Evolutionary conservation across 768 basidiomycete genomes (phyloP), one percentile per base, ranked within the genome.

Genomic region (Boletellus emodensis): DNA sequence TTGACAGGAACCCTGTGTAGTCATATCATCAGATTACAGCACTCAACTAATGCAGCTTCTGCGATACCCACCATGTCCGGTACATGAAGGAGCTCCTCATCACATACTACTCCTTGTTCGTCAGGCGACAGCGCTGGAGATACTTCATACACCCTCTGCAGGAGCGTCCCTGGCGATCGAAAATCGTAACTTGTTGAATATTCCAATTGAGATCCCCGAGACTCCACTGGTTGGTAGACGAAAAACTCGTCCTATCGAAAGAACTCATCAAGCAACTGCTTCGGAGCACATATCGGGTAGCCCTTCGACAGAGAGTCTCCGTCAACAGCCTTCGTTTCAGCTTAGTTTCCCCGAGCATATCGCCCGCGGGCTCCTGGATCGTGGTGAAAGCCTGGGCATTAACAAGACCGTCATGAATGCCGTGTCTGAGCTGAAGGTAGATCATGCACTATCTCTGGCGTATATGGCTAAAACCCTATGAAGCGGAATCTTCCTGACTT

Each of bases 401-500:
- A 91, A 91, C 65, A 88, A 83, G 68, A 87, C 87, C 0, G 71
- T 91, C 17, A 81, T 86, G 80, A 87, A 78, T 63, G 89, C 89
- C 0, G 84, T 92, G 3, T 80, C 84, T 6, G 90, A 90, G 66
- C 69, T 87, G 36, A 83, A 80, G 69, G 93, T 89, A 58, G 79
- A 61, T 38, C n/a, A 3, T 33, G 41, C 32, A 46, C 30, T 18
- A 11, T 6, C 34, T 35, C 9, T 2, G 26, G 36, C 9, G 28
- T 24, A 44, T 28, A 32, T 30, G 34, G 40, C 58, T 57, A 43
- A 55, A 56, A 22, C 46, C 54, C 44, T 12, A 49, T 35, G 48
- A 54, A 92, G 90, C 84, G 82, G 48, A 94, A 91, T 65, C 79
- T 95, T 12, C 91, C 93, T 2, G 93, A 95, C 56, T 61, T 94